These are phyloP conservation scores for Penicillium nucicola DNA, from an alignment of 495 filamentous ascomycete species.

Conservation along the genomic window DNA sequence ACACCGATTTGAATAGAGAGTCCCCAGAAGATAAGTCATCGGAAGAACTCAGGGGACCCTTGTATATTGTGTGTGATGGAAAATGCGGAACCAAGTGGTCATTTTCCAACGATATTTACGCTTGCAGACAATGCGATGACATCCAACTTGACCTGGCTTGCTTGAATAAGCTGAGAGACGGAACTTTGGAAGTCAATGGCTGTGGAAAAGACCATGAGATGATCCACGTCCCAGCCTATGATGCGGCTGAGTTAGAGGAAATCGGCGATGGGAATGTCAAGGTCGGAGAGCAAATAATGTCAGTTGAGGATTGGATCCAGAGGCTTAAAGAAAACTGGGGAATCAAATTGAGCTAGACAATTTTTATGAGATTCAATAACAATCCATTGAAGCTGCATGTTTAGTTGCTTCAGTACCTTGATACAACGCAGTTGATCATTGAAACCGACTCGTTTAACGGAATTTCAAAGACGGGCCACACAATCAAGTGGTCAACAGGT, in stretches of 20 bases:
- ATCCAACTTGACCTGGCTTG: conserved; percentile 28
- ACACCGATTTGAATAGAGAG: not conserved
- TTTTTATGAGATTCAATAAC: too few species aligned
- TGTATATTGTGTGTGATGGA: conserved; percentile 20
- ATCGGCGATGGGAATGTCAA: conserved; percentile 26
- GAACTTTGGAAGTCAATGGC: conserved; percentile 19
- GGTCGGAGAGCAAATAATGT: conserved; percentile 27
- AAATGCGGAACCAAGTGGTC: conserved; percentile 20
- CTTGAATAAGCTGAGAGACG: conserved; percentile 22
- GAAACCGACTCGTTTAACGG: too few species aligned
- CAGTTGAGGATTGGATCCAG: conserved; percentile 33
- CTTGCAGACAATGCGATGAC: conserved; percentile 37
- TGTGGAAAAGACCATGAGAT: conserved; percentile 38
- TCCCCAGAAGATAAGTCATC: not conserved
- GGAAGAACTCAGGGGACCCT: not conserved
- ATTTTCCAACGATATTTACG: conserved; percentile 25
- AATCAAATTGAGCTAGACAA: not conserved
- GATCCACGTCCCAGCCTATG: conserved; percentile 33
- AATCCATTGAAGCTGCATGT: too few species aligned
- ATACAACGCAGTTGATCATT: too few species aligned
- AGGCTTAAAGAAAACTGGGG: conserved; percentile 7
- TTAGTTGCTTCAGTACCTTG: too few species aligned
- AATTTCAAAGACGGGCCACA: too few species aligned
- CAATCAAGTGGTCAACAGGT: too few species aligned
- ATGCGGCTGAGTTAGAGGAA: conserved; percentile 12